phyloP scores from a whole-genome alignment of 2,329 filamentous ascomycete genomes.

The Pyrenochaeta sp. region DNA sequence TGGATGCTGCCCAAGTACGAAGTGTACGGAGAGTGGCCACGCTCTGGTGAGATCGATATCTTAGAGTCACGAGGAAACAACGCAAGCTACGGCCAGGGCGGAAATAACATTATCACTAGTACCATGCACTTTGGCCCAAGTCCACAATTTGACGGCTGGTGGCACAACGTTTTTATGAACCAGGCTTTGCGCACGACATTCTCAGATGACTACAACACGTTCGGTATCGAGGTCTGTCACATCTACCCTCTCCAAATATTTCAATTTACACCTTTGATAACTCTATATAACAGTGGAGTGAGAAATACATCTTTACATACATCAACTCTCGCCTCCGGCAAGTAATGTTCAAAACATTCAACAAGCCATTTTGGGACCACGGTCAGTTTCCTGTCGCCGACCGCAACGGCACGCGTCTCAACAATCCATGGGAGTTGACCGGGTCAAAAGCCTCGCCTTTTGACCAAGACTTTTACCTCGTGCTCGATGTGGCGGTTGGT shows the following conservation, averaged over 20 bases:
- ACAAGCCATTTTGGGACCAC: constrained; percentile 72
- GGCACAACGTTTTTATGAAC: constrained; percentile 82
- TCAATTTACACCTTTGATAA: constrained; percentile 4
- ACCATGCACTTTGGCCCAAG: constrained; percentile 85
- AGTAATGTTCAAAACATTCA: constrained; percentile 79
- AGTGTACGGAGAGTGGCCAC: constrained; percentile 79
- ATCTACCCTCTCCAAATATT: neutral
- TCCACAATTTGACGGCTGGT: constrained; percentile 77
- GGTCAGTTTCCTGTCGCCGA: constrained; percentile 72
- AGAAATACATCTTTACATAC: constrained; percentile 89
- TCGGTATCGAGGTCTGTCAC: constrained; percentile 72
- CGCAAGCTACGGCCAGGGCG: constrained; percentile 76
- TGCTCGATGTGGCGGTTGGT: constrained; percentile 78
- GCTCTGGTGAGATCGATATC: constrained; percentile 85
- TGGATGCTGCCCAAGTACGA: constrained; percentile 83
- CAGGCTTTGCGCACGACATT: constrained; percentile 79
- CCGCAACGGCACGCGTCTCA: constrained; percentile 71
- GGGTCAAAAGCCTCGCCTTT: constrained; percentile 73
- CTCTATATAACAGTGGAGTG: constrained; percentile 67
- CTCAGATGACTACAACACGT: constrained; percentile 74
- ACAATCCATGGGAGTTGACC: constrained; percentile 71
- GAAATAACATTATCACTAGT: constrained; percentile 82
- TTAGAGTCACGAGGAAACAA: constrained; percentile 84
- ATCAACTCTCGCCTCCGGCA: constrained; percentile 82
- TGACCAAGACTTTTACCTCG: constrained; percentile 78